Evolutionary conservation across 169 alveolate species (phyloP).

Genomic region (Cryptosporidium viatorum): DNA sequence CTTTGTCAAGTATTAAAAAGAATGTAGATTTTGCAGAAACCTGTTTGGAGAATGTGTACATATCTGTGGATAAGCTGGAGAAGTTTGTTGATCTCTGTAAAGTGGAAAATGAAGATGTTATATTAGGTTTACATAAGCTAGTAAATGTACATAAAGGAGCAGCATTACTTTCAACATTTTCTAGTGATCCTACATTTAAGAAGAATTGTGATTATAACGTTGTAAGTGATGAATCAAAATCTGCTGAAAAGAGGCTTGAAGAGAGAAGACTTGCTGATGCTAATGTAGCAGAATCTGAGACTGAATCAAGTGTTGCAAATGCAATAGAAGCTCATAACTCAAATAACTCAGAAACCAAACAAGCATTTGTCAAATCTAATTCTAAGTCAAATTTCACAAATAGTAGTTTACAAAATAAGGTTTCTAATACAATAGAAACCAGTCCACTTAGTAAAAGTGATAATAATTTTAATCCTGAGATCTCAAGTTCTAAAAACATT

Average conservation of each 20-base stretch:
- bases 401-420: neutral
- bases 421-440: neutral
- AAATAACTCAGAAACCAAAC: neutral
- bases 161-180: conserved; percentile 43
- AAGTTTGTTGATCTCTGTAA: conserved; percentile 51
- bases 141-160: conserved; percentile 57
- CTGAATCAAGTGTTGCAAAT: neutral
- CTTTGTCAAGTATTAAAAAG: conserved; percentile 16
- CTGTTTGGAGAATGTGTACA: conserved; percentile 27
- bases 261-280: neutral
- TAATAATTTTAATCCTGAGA: neutral
- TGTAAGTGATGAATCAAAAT: neutral
- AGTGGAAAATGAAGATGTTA: conserved; percentile 47
- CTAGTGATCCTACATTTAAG: conserved; percentile 44
- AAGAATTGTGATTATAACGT: conserved; percentile 30
- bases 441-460: neutral
- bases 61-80: conserved; percentile 45
- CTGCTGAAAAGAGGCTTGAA: neutral
- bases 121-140: conserved; percentile 47
- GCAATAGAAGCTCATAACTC: neutral
- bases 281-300: neutral
- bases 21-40: conserved; percentile 18
- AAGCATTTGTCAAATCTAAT: conserved; percentile 1
- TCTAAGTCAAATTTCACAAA: neutral
- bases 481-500: neutral